Evolutionary conservation across 1,284 basidiomycete genomes (phyloP).

Genomic region (Coriolopsis trogii): DNA sequence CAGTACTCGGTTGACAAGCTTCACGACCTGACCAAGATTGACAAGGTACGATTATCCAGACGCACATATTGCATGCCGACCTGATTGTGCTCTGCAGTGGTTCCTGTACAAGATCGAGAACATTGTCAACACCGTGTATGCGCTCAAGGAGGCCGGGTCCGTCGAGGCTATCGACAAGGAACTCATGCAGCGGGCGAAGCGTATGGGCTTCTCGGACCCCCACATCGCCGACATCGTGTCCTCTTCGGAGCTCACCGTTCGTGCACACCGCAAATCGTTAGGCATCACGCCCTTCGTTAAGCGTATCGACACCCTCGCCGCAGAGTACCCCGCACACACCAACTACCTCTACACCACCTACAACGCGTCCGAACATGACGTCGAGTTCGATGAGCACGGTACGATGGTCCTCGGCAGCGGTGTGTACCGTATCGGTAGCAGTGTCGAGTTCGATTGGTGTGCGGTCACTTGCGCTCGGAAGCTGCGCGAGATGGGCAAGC

Average conservation of each 20-base stretch:
- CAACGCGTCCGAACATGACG: constrained; percentile 95
- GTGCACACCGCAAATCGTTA: constrained; percentile 84
- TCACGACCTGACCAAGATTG: constrained; percentile 96
- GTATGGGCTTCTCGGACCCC: constrained; percentile 92
- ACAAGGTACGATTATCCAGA: constrained; percentile 62
- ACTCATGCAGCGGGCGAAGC: constrained; percentile 83
- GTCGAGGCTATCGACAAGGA: constrained; percentile 68
- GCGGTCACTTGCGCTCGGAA: constrained; percentile 96
- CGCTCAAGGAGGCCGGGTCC: constrained; percentile 70
- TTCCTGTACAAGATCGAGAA: constrained; percentile 99
- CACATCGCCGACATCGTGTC: constrained; percentile 72
- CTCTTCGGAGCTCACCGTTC: constrained; percentile 54
- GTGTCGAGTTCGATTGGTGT: constrained; percentile 99
- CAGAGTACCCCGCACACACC: constrained; percentile 98
- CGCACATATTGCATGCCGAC: background rate
- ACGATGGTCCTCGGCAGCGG: constrained; percentile 99
- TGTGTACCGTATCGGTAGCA: constrained; percentile 97
- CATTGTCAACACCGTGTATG: constrained; percentile 85
- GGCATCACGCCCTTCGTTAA: constrained; percentile 97
- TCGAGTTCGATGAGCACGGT: constrained; percentile 95
- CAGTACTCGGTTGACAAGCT: constrained; percentile 89
- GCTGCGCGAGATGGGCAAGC: constrained; percentile 89
- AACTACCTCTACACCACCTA: constrained; percentile 99
- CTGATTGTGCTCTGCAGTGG: constrained; percentile 60
- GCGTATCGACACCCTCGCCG: constrained; percentile 98